Percentiles rank a stretch among this genome's conserved stretches.
Conservation (phyloP, 1,284 basidiomycete species). For the Leccinum subrobustum region DNA sequence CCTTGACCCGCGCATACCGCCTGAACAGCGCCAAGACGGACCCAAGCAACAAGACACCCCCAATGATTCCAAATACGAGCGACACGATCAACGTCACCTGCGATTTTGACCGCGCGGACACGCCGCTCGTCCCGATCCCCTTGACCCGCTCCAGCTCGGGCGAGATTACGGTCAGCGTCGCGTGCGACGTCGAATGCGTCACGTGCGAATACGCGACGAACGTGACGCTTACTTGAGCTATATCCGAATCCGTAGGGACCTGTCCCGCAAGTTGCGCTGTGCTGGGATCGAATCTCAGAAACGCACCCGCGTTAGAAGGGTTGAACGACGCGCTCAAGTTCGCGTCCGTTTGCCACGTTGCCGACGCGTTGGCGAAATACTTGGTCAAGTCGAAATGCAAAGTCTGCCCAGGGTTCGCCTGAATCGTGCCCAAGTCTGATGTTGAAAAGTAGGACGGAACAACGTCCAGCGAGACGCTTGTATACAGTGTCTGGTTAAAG, state of each 20-base stretch:
- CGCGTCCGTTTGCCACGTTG: conserved; percentile 37
- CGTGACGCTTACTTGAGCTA: conserved; percentile 43
- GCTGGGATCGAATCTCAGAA: conserved; percentile 48
- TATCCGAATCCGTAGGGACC: conserved; percentile 46
- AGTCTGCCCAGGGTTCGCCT: conserved; percentile 44
- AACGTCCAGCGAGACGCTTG: conserved; percentile 60
- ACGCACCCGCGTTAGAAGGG: conserved; percentile 45
- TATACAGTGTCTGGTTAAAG: conserved; percentile 65
- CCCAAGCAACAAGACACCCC: conserved; percentile 55
- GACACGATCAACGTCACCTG: conserved; percentile 56
- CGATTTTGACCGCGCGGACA: conserved; percentile 43
- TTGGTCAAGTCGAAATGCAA: conserved; percentile 50
- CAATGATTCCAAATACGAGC: conserved; percentile 62
- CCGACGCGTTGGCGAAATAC: conserved; percentile 49
- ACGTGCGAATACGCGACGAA: conserved; percentile 64
- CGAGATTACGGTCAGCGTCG: conserved; percentile 55
- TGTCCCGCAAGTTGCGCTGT: conserved; percentile 50
- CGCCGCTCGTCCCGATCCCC: conserved; percentile 25
- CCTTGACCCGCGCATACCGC: conserved; percentile 52
- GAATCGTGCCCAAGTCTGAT: conserved; percentile 54
- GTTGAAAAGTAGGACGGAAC: conserved; percentile 69
- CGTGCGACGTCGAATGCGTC: conserved; percentile 72
- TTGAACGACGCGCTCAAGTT: conserved; percentile 53
- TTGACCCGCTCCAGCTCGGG: conserved; percentile 33
- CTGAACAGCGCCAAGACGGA: conserved; percentile 54